These are phyloP conservation scores for Typha latifolia DNA, from an alignment of 176 grass and related monocot genomes.

Conservation along the genomic window DNA sequence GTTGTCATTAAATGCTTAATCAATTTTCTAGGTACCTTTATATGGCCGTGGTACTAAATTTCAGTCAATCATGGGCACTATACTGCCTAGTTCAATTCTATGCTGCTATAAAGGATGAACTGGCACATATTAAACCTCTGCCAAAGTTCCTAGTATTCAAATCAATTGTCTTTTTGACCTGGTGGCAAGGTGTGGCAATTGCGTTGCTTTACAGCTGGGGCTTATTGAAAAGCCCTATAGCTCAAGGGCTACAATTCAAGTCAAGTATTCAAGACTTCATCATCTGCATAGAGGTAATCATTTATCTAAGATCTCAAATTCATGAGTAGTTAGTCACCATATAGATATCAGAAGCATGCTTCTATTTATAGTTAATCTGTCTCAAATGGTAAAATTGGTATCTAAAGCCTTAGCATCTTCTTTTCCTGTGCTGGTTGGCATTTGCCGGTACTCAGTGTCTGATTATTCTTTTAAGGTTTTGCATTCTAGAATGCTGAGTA, in stretches of 20 bases:
- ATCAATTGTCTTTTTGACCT: constrained; percentile 97
- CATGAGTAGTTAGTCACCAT: background rate
- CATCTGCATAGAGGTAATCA: constrained; percentile 93
- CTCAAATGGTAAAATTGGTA: too few relatives aligned
- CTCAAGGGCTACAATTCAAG: constrained; percentile 79
- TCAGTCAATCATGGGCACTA: constrained; percentile 95
- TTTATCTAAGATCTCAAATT: background rate
- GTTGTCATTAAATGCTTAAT: constrained; percentile 10
- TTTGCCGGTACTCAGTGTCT: too few relatives aligned
- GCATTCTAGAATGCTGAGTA: too few relatives aligned
- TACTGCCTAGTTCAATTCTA: constrained; percentile 95
- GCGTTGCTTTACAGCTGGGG: constrained; percentile 76
- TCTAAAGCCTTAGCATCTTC: too few relatives aligned
- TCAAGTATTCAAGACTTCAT: constrained; percentile 96
- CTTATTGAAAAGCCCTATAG: constrained; percentile 60
- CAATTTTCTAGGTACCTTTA: constrained; percentile 75
- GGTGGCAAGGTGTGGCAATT: constrained; percentile 92
- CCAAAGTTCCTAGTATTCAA: constrained; percentile 92
- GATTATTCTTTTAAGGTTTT: too few relatives aligned
- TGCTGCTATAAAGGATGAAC: constrained; percentile 80
- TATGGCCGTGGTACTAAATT: constrained; percentile 81
- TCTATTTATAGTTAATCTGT: background rate
- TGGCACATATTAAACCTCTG: constrained; percentile 90
- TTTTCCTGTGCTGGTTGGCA: too few relatives aligned
- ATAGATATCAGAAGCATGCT: background rate